These are phyloP conservation scores for Trichoderma orchidacearum DNA, from an alignment of 495 filamentous ascomycete species.

Conservation along the genomic window DNA sequence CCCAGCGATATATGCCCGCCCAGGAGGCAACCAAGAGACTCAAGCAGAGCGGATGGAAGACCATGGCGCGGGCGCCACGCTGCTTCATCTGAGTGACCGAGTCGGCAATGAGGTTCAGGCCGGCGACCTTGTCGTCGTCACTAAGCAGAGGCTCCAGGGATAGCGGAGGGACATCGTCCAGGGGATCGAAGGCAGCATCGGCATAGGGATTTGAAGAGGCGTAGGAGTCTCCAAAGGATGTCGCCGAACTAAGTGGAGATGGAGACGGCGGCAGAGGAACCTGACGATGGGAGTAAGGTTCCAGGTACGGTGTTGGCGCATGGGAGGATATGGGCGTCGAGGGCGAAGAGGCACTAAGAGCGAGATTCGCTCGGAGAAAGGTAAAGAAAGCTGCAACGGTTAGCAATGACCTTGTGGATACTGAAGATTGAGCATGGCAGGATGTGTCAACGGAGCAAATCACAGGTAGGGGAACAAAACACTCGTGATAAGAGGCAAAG, in stretches of 20 bases:
- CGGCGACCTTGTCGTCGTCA: constrained; percentile 24
- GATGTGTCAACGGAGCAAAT: too few relatives aligned
- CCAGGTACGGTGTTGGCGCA: constrained; percentile 25
- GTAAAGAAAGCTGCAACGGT: constrained; percentile 36
- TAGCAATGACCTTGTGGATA: background rate
- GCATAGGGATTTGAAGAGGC: background rate
- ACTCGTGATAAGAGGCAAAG: too few relatives aligned
- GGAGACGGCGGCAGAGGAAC: constrained; percentile 14
- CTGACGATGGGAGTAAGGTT: constrained; percentile 14
- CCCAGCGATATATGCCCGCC: constrained; percentile 19
- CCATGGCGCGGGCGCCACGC: constrained; percentile 17
- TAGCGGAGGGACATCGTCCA: constrained; percentile 25
- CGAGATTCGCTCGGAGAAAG: constrained; percentile 41
- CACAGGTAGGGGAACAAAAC: too few relatives aligned
- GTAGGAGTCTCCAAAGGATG: constrained; percentile 2
- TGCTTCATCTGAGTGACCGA: constrained; percentile 34
- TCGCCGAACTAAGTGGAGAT: constrained; percentile 11
- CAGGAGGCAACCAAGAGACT: constrained; percentile 13
- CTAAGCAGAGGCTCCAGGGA: constrained; percentile 19
- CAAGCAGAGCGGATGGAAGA: constrained; percentile 27
- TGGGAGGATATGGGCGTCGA: constrained; percentile 13
- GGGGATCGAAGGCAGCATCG: constrained; percentile 11
- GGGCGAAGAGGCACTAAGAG: constrained; percentile 31
- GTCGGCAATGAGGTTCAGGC: constrained; percentile 28
- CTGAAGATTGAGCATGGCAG: too few relatives aligned